These are phyloP conservation scores for Pyrus hybrid DNA, from an alignment of 331 rosid species.

Conservation along the genomic window DNA sequence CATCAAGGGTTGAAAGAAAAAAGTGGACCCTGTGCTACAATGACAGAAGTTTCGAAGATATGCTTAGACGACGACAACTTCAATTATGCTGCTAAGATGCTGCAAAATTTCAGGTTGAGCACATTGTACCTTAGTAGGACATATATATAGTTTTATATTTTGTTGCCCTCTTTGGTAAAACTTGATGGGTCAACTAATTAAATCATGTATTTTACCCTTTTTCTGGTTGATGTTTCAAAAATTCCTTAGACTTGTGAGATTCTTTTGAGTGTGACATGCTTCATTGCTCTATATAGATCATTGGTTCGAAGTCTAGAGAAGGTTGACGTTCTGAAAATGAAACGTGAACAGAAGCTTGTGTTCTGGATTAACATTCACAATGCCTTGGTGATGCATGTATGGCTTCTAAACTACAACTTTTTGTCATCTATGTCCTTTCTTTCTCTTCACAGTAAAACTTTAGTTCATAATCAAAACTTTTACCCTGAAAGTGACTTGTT, in stretches of 20 bases:
- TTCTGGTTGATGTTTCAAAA: neutral
- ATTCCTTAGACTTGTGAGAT: neutral
- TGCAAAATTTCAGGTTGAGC: slow-evolving; percentile 26
- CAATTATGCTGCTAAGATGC: slow-evolving; percentile 21
- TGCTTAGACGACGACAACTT: slow-evolving; percentile 20
- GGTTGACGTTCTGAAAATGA: slow-evolving; percentile 25
- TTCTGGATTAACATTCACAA: slow-evolving; percentile 40
- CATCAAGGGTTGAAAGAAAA: slow-evolving; percentile 5
- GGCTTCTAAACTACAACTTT: neutral
- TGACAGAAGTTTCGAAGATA: slow-evolving; percentile 25
- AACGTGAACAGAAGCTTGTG: slow-evolving; percentile 30
- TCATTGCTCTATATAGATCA: slow-evolving; percentile 4
- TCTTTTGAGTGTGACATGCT: neutral
- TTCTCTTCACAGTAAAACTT: neutral
- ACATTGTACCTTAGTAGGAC: neutral
- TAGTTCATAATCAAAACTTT: neutral
- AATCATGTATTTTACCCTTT: neutral
- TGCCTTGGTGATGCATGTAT: slow-evolving; percentile 33
- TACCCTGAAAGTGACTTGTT: neutral
- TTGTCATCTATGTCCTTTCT: too few relatives aligned
- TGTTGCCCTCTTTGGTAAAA: neutral
- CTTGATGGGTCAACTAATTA: neutral
- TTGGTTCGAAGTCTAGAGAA: slow-evolving; percentile 26
- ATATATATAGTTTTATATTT: neutral
- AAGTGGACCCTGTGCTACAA: slow-evolving; percentile 10